Evolutionary conservation across 768 basidiomycete genomes (phyloP).

Genomic region (Tephrocybe sp.): DNA sequence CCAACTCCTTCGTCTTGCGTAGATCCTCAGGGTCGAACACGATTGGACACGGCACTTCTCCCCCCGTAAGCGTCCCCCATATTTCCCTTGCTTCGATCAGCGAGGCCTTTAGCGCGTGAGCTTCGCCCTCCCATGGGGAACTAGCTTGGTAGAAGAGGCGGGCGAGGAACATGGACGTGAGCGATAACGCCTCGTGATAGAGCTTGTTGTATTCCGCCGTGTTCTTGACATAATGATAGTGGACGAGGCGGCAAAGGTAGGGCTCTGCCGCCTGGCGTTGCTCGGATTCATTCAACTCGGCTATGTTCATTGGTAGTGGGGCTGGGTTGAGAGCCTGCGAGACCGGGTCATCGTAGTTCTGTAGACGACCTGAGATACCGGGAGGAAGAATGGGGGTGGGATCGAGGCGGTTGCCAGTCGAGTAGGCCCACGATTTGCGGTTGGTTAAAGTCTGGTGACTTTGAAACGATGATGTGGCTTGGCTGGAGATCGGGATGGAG

Average conservation of each 20-base stretch:
- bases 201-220: slow-evolving; percentile 42
- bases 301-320: slow-evolving; percentile 35
- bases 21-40: slow-evolving; percentile 44
- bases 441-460: too few species aligned
- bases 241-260: slow-evolving; percentile 40
- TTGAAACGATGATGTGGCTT: too few species aligned
- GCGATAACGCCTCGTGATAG: slow-evolving; percentile 23
- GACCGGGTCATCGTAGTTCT: slow-evolving; percentile 43
- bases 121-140: slow-evolving; percentile 51
- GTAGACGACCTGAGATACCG: slow-evolving; percentile 35
- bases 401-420: too few species aligned
- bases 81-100: slow-evolving; percentile 41
- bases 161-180: slow-evolving; percentile 22
- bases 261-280: not conserved
- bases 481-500: too few species aligned
- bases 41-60: slow-evolving; percentile 39
- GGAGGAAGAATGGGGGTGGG: too few species aligned
- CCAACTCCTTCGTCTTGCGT: slow-evolving; percentile 36
- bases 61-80: slow-evolving; percentile 40
- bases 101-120: slow-evolving; percentile 39
- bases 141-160: slow-evolving; percentile 44
- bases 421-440: too few species aligned
- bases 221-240: slow-evolving; percentile 20
- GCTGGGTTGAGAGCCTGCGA: slow-evolving; percentile 34
- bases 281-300: slow-evolving; percentile 26